phyloP scores from a whole-genome alignment of 148 eudicot species.

The Talinum fruticosum region DNA sequence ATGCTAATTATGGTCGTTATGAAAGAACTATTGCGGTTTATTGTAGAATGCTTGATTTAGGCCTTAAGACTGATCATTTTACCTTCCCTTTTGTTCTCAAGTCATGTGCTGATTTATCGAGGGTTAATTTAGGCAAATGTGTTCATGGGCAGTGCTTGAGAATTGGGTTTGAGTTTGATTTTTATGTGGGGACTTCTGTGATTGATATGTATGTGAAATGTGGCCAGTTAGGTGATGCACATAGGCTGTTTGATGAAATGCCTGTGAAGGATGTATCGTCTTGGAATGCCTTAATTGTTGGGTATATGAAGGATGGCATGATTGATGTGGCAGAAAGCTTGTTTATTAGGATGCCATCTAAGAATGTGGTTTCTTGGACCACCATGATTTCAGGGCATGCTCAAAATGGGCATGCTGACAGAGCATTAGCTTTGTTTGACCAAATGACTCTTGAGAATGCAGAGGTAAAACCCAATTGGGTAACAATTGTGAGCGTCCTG shows the following conservation, averaged over 20 bases:
- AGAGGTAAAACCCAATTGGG: neutral
- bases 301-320: neutral
- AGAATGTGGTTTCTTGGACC: neutral
- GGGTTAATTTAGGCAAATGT: neutral
- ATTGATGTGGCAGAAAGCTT: neutral
- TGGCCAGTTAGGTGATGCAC: neutral
- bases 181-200: conserved; percentile 2
- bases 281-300: neutral
- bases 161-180: neutral
- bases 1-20: neutral
- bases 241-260: neutral
- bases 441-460: neutral
- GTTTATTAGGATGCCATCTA: neutral
- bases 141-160: neutral
- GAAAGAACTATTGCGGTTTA: neutral
- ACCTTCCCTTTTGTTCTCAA: neutral
- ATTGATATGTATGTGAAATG: conserved; percentile 9
- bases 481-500: neutral
- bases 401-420: neutral
- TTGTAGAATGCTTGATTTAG: neutral
- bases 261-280: neutral
- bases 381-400: neutral
- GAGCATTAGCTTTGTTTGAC: neutral
- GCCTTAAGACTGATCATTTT: neutral
- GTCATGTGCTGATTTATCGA: neutral